These are phyloP conservation scores for Solanum sitiens DNA, from an alignment of 257 asterid genomes.

Conservation along the genomic window DNA sequence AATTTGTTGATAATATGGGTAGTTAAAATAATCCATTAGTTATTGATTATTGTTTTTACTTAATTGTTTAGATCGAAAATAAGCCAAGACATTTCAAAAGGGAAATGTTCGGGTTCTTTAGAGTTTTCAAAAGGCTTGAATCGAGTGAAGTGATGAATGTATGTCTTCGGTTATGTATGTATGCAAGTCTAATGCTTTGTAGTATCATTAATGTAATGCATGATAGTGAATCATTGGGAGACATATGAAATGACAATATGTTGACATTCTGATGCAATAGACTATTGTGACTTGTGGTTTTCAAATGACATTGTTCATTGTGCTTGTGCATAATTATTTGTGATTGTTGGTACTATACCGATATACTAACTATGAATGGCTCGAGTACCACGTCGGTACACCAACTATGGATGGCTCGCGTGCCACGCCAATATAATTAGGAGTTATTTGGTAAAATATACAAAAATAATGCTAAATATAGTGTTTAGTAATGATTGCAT, in stretches of 20 bases:
- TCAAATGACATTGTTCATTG: background rate
- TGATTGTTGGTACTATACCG: background rate
- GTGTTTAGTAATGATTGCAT: background rate
- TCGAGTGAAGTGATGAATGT: background rate
- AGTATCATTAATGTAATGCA: background rate
- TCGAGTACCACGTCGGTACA: too few species aligned
- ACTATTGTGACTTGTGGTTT: background rate
- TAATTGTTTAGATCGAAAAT: background rate
- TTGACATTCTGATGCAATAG: background rate
- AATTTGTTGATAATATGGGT: too few species aligned
- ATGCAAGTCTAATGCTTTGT: background rate
- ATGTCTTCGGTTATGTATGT: too few species aligned
- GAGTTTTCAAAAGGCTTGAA: background rate
- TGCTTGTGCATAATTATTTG: background rate
- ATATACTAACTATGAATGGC: too few species aligned
- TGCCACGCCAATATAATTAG: too few species aligned
- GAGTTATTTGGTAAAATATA: too few species aligned
- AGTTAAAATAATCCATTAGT: too few species aligned
- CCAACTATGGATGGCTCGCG: too few species aligned
- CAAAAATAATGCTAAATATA: too few species aligned
- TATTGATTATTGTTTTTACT: too few species aligned
- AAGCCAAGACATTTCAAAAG: background rate
- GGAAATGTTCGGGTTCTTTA: accelerated
- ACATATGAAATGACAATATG: background rate
- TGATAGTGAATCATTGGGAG: background rate